These are phyloP conservation scores for Quercus berberidifolia DNA, from an alignment of 306 rosid genomes.

Conservation along the genomic window DNA sequence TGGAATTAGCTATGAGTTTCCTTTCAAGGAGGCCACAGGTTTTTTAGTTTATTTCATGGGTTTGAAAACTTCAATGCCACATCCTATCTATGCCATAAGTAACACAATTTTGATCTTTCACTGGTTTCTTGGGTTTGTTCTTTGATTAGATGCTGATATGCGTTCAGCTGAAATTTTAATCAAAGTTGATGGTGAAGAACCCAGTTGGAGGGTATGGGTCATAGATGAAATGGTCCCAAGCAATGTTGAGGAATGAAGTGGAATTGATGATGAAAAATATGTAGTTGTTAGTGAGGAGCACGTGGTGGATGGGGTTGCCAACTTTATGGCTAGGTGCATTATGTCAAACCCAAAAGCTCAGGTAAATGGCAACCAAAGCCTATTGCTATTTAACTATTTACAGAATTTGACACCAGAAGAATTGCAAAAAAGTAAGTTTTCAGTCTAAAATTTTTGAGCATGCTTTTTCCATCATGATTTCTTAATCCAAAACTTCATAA, in stretches of 20 bases:
- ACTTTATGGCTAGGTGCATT: constrained; percentile 86
- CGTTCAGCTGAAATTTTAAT: constrained; percentile 70
- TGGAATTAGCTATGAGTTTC: constrained; percentile 61
- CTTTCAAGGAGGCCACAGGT: constrained; percentile 86
- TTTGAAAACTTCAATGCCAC: neutral
- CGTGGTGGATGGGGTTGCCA: constrained; percentile 91
- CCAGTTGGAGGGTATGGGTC: constrained; percentile 99
- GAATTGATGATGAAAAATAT: constrained; percentile 76
- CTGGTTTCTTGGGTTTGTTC: constrained; percentile 9
- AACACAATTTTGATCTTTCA: neutral
- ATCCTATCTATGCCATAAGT: neutral
- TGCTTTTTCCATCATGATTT: constrained; percentile 1
- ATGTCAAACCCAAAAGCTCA: constrained; percentile 78
- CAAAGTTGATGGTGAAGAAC: constrained; percentile 59
- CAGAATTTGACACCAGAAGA: constrained; percentile 85
- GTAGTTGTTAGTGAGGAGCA: constrained; percentile 78
- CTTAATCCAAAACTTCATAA: constrained; percentile 8
- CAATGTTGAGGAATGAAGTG: constrained; percentile 78
- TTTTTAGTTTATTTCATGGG: neutral
- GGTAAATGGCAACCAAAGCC: constrained; percentile 27
- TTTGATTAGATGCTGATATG: constrained; percentile 51
- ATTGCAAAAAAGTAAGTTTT: constrained; percentile 72
- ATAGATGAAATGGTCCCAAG: constrained; percentile 57
- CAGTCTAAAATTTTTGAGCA: neutral
- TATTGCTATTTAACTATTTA: constrained; percentile 11